Evolutionary conservation across 129 eudicot genomes (phyloP).

Genomic region (Flaveria bidentis): DNA sequence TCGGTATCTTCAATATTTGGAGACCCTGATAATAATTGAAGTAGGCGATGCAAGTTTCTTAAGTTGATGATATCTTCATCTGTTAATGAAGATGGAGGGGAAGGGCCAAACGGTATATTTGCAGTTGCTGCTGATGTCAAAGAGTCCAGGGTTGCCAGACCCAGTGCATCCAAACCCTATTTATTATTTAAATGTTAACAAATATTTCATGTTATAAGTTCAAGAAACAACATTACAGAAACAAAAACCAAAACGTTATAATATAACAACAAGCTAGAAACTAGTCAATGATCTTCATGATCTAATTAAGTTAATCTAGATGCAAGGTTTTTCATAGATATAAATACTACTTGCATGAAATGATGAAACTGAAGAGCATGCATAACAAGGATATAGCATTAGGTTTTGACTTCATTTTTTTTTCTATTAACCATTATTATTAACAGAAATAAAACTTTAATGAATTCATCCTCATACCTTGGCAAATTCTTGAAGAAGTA

Average conservation of each 20-base stretch:
- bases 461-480: slow-evolving; percentile 50
- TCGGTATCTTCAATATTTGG: slow-evolving; percentile 43
- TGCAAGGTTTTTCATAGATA: background rate
- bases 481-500: slow-evolving; percentile 85
- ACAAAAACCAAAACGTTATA: background rate
- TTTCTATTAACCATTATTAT: background rate
- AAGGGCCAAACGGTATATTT: slow-evolving; percentile 61
- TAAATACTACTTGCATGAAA: background rate
- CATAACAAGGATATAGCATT: background rate
- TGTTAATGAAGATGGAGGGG: slow-evolving; percentile 55
- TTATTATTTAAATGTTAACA: slow-evolving; percentile 14
- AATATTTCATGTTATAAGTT: background rate
- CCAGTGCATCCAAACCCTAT: slow-evolving; percentile 97
- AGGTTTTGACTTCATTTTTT: background rate
- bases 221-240: slow-evolving; percentile 4
- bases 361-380: background rate
- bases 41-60: slow-evolving; percentile 70
- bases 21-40: slow-evolving; percentile 59
- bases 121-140: slow-evolving; percentile 50
- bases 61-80: slow-evolving; percentile 76
- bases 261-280: background rate
- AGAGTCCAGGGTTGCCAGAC: slow-evolving; percentile 74
- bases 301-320: background rate
- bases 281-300: background rate
- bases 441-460: background rate